These are phyloP conservation scores for Penicillium cataractarum DNA, from an alignment of 495 filamentous ascomycete species.

Conservation along the genomic window DNA sequence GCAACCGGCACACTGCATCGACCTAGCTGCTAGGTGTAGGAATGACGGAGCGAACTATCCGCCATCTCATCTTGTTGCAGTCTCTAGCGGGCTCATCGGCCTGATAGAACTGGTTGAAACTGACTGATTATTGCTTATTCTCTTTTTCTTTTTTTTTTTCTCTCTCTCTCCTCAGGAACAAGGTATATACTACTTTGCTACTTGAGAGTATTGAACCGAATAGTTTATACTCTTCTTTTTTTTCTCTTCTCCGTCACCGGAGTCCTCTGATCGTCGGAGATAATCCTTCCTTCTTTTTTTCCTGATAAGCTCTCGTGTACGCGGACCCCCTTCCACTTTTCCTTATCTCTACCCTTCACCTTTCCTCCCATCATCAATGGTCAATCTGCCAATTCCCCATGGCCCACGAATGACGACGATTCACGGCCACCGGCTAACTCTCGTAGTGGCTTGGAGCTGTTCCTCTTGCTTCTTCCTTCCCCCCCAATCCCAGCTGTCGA, in stretches of 20 bases:
- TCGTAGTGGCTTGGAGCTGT: not conserved
- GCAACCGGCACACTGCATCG: slow-evolving; percentile 2
- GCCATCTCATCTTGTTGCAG: slow-evolving; percentile 37
- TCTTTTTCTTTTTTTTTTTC: not conserved
- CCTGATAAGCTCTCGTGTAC: slow-evolving; percentile 19
- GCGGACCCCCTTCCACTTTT: not conserved
- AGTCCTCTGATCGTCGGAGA: slow-evolving; percentile 18
- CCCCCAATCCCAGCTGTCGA: too few species aligned
- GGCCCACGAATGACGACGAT: too few species aligned
- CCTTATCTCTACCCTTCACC: slow-evolving; percentile 6
- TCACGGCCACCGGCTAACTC: slow-evolving; percentile 1
- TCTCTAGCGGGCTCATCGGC: slow-evolving; percentile 26
- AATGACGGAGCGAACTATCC: slow-evolving; percentile 40
- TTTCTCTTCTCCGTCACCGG: slow-evolving; percentile 9
- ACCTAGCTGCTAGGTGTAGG: slow-evolving; percentile 15
- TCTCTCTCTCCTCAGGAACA: not conserved
- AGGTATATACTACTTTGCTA: not conserved
- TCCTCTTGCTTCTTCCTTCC: too few species aligned
- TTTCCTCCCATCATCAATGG: not conserved
- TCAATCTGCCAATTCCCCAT: not conserved
- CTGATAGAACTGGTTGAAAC: slow-evolving; percentile 13
- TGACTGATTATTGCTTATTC: not conserved
- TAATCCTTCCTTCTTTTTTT: slow-evolving; percentile 18
- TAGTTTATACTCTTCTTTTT: not conserved
- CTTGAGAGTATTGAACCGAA: not conserved